Evolutionary conservation across 192 early-diverging fungal species (phyloP), one percentile per base, ranked within the genome.

Genomic region (Coemansia sp.): DNA sequence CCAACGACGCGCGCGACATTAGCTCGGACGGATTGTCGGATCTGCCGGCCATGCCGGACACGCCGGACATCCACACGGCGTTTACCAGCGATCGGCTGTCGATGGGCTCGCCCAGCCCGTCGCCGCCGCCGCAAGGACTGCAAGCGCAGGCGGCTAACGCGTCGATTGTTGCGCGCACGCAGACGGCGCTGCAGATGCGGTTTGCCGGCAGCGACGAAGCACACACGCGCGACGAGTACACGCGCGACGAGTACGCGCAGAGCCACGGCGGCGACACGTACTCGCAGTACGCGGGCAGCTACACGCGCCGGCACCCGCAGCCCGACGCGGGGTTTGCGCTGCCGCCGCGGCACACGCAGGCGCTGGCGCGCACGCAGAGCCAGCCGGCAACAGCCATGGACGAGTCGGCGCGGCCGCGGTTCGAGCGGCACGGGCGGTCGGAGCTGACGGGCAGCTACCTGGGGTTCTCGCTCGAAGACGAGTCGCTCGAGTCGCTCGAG

Each of bases 321-420:
- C 28, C 3, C 28, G 4, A 29, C 4, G n/a, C n/a, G n/a, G n/a
- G n/a, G n/a, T n/a, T n/a, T n/a, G n/a, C n/a, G n/a, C n/a, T 12
- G 12, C 7, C 10, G 14, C 6, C 7, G 4, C 7, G n/a, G 2
- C 19, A 19, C 11, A 26, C 35, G 26, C 35, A 17, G 0, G 20
- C 9, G 19, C 84, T 1, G 68, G 67, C 1, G 73, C 81, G 15
- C 48, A 85, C 40, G 67, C 59, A 2, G 53, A 55, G 17, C 56
- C 86, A 6, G 81, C 77, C 45, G 75, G 49, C 42, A 71, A 74
- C 38, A 71, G 74, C 22, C 70, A 79, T 15, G 74, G 71, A 22
- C 82, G 84, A 56, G 70, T 78, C 17, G n/a, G 0, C 38, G 38
- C 19, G 19, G 8, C 28, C 8, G 28, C 28, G 28, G 4, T 3